Base-by-base conservation (phyloP, 2,329 filamentous ascomycete genomes). In the Talaromyces sp. region DNA sequence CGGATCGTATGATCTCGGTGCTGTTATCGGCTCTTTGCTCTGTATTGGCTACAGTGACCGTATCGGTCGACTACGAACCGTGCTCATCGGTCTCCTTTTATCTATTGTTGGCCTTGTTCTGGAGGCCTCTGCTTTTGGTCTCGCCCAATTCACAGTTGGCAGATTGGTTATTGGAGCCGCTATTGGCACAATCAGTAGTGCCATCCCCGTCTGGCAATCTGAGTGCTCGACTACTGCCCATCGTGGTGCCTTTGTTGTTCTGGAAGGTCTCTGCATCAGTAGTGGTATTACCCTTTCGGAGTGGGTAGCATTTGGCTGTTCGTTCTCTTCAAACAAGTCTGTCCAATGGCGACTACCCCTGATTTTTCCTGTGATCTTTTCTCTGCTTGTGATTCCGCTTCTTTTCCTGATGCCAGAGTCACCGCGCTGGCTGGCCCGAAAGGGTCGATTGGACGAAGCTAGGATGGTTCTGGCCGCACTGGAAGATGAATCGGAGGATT, bases 361-460 rank as follows among this genome's bases (percentile, higher is more conserved):
- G 17, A 68, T 67, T 7, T 59, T 73, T 43, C 70, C 71, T 0
- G 64, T 73, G 7, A 69, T 72, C 58, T 72, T 73, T 61, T 71
- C 70, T 1, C 15, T 73, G 1, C 58, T 72, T 25, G 67, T 72
- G 5, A 63, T 71, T n/a, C 10, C 51, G 5, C 68, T 69, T 1
- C 68, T 89, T 78, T 69, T 72, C 25, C 38, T 75, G 40, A 69
- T 79, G 17, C 86, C 86, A 10, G 84, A 88, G 65, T 88, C 85
- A 0, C 87, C 86, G 1, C 80, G 87, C 70, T 89, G 87, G 87
- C 79, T 89, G 11, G 87, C 86, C 11, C 83, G 83, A 68, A 83
- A 88, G 29, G 86, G 87, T 62, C 84, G 86, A 5, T 89, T 87
- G 86, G 87, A 90, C 22, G 88, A 90, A 69, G 84, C 86, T 0